These are phyloP conservation scores for Suhomyces tanzawaensis DNA, from an alignment of 805 yeast genomes.

Conservation along the genomic window DNA sequence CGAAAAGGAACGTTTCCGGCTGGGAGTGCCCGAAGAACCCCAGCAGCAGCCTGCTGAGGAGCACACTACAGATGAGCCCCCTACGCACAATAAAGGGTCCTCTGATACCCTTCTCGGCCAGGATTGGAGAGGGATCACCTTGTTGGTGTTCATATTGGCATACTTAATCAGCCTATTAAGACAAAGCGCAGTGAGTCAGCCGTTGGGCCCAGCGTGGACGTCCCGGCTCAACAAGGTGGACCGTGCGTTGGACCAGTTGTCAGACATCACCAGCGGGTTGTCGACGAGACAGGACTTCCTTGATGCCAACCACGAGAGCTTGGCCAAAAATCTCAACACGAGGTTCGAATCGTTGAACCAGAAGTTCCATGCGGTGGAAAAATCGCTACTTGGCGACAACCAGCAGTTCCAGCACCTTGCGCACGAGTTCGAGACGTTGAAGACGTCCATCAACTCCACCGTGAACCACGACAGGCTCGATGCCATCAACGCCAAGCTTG, in stretches of 20 bases:
- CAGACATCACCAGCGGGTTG: conserved; percentile 15
- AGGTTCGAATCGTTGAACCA: conserved; percentile 18
- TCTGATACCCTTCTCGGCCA: too few species aligned
- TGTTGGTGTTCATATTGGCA: too few species aligned
- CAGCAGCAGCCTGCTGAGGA: neutral
- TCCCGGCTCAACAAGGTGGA: neutral
- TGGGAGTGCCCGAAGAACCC: neutral
- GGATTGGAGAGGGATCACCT: too few species aligned
- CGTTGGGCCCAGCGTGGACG: neutral
- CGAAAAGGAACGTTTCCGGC: conserved; percentile 1
- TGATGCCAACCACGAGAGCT: conserved; percentile 15
- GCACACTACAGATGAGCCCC: neutral
- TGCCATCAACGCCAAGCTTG: conserved; percentile 9
- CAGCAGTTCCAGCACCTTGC: conserved; percentile 10
- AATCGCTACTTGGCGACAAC: conserved; percentile 2
- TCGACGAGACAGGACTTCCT: conserved; percentile 18
- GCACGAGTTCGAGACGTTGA: conserved; percentile 5
- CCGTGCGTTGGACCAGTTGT: conserved; percentile 7
- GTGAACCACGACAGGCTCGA: conserved; percentile 6
- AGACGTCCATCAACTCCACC: neutral
- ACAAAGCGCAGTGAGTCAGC: neutral
- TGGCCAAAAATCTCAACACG: conserved; percentile 11
- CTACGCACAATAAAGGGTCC: too few species aligned
- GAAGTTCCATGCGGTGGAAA: conserved; percentile 9
- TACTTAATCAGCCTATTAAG: too few species aligned